phyloP scores from a whole-genome alignment of 192 early-diverging fungal genomes.

The Coemansia sp. region DNA sequence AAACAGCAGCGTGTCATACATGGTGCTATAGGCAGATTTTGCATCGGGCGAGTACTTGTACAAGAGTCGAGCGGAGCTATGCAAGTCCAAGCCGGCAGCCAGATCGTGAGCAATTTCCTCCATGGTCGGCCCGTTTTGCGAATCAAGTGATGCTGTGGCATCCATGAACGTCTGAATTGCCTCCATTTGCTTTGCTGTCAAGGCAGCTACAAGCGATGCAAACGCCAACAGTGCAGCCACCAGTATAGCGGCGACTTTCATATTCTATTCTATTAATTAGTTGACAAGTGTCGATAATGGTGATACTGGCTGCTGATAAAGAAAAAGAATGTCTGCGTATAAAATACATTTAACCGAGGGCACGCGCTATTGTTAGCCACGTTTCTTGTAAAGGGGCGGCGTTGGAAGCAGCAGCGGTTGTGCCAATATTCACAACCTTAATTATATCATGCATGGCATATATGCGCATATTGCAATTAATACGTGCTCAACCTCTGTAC shows the following conservation, averaged over 20 bases:
- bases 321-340: too few relatives aligned
- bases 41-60: conserved; percentile 48
- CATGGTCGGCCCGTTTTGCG: conserved; percentile 23
- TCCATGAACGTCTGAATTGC: conserved; percentile 32
- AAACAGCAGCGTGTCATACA: conserved; percentile 35
- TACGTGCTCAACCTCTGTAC: too few relatives aligned
- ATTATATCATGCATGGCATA: too few relatives aligned
- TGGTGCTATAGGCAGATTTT: conserved; percentile 24
- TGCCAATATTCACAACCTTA: too few relatives aligned
- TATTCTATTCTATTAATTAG: not conserved
- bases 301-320: too few relatives aligned
- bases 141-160: conserved; percentile 7
- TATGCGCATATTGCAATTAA: too few relatives aligned
- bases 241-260: not conserved
- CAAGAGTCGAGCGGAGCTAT: conserved; percentile 29
- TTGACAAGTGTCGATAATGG: not conserved
- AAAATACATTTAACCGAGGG: too few relatives aligned
- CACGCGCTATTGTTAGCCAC: too few relatives aligned
- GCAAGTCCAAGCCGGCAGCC: conserved; percentile 23
- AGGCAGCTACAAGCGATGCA: conserved; percentile 2
- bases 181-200: conserved; percentile 19
- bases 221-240: not conserved
- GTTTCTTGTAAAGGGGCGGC: too few relatives aligned
- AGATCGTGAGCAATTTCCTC: conserved; percentile 40
- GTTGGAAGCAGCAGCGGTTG: too few relatives aligned